Evolutionary conservation across 2,329 filamentous ascomycete genomes (phyloP), one percentile per base, ranked within the genome.

Genomic region (Colletotrichum sp.): DNA sequence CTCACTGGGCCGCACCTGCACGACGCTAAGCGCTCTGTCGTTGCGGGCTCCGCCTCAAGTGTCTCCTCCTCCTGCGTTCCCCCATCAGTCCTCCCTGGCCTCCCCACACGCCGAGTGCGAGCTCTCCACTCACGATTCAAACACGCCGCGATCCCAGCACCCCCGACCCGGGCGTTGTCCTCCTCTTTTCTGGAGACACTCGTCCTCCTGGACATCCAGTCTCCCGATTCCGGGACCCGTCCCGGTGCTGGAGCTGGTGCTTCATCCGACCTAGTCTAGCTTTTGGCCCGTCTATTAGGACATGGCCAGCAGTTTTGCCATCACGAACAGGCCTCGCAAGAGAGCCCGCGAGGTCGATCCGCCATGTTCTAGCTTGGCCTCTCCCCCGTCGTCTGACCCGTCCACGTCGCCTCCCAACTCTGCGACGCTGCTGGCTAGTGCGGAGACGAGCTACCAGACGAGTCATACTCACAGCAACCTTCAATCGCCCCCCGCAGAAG

Each of bases 1-100:
- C 72, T 75, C 72, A 21, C 64, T 72, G 55, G 73, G 32, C 72
- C 44, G 52, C 30, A 63, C 69, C 63, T 57, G 39, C 55, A 62
- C 73, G 26, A 32, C 74, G 57, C 70, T 68, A 72, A 30, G 57
- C 65, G 63, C 39, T 49, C 32, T 21, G 55, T 52, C 44, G 44
- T 52, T 28, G 34, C 63, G 34, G 63, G 63, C 34, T 49, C 63
- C 36, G 63, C 63, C 36, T 65, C 28, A 30, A 52, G 39, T 55
- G 26, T 30, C 64, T 55, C 36, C 26, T 32, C 30, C 65, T 21
- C 49, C 44, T 26, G 30, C n/a, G 44, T 55, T 49, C 21, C 34
- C 36, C 63, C 36, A 13, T 44, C 24, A 24, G 18, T 30, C 15
- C 65, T 68, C 65, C 64, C 64, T 67, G 24, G 26, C 26, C 55